Conservation (phyloP, 2,329 filamentous ascomycete genomes). For the Albifimbria verrucaria region DNA sequence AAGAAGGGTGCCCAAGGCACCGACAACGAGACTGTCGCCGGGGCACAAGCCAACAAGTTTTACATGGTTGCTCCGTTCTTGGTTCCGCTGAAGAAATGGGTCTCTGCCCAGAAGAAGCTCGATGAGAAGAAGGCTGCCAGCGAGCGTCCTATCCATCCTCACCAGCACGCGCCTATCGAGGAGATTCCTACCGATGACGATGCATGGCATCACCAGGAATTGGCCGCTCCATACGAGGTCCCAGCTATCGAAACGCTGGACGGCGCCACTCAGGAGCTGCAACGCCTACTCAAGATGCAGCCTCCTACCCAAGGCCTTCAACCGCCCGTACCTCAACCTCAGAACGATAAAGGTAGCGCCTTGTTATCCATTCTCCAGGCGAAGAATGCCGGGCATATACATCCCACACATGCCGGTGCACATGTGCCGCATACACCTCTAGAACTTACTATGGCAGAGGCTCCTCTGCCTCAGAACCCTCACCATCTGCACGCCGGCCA, state of each 20-base stretch:
- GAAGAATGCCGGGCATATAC: constrained; percentile 16
- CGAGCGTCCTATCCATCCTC: constrained; percentile 37
- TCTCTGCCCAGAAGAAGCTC: constrained; percentile 76
- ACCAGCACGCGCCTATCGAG: constrained; percentile 41
- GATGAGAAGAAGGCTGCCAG: constrained; percentile 49
- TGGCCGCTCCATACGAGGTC: constrained; percentile 27
- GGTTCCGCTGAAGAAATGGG: constrained; percentile 82
- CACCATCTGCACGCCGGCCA: constrained; percentile 51
- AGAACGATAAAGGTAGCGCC: constrained; percentile 46
- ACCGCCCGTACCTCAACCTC: constrained; percentile 17
- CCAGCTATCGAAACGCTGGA: constrained; percentile 44
- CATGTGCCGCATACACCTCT: constrained; percentile 48
- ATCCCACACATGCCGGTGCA: constrained; percentile 8
- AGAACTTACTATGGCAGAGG: constrained; percentile 48
- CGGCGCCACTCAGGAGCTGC: constrained; percentile 49
- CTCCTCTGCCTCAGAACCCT: constrained; percentile 53
- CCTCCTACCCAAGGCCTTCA: constrained; percentile 49
- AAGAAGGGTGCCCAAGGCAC: constrained; percentile 57
- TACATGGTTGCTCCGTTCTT: constrained; percentile 98
- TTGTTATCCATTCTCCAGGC: constrained; percentile 52
- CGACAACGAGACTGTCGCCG: constrained; percentile 55
- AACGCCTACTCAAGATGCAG: constrained; percentile 53
- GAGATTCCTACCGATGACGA: constrained; percentile 62
- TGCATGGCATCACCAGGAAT: constrained; percentile 37
- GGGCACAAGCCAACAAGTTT: constrained; percentile 76